A percentile compares a stretch with the other conserved stretches of the same genome.
Evolutionary conservation across 306 rosid genomes (phyloP).

Genomic region (Senna siamea): DNA sequence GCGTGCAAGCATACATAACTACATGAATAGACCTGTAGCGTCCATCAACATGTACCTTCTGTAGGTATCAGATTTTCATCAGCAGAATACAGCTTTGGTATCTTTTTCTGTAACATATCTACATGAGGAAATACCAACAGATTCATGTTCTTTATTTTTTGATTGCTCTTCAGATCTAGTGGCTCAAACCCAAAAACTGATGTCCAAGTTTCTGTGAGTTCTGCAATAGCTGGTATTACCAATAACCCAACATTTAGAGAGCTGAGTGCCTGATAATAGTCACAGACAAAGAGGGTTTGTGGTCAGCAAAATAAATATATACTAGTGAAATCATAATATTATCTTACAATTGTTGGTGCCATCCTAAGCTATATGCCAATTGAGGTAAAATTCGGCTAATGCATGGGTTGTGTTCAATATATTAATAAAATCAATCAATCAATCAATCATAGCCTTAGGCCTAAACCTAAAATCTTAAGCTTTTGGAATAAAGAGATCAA

Average conservation of each 20-base stretch:
- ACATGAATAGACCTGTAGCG: constrained; percentile 15
- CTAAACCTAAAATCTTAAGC: not conserved
- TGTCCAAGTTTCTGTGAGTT: constrained; percentile 84
- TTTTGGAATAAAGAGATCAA: not conserved
- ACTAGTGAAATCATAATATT: not conserved
- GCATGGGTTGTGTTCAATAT: not conserved
- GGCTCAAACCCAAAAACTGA: constrained; percentile 81
- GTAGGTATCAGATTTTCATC: constrained; percentile 41
- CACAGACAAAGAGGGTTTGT: constrained; percentile 30
- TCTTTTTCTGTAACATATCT: constrained; percentile 78
- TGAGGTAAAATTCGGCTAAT: not conserved
- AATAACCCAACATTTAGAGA: constrained; percentile 78
- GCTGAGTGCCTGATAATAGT: constrained; percentile 64
- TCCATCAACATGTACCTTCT: constrained; percentile 51
- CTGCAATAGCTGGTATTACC: constrained; percentile 91
- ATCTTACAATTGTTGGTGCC: not conserved
- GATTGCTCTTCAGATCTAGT: constrained; percentile 59
- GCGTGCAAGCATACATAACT: constrained; percentile 24
- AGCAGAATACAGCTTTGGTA: constrained; percentile 39
- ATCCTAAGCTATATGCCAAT: not conserved
- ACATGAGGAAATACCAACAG: constrained; percentile 85
- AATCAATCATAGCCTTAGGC: not conserved
- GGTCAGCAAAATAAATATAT: constrained; percentile 35
- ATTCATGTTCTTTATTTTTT: constrained; percentile 63
- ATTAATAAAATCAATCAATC: not conserved